These are phyloP conservation scores for Fusarium proliferatum DNA, from an alignment of 2,329 filamentous ascomycete genomes.

Conservation along the genomic window DNA sequence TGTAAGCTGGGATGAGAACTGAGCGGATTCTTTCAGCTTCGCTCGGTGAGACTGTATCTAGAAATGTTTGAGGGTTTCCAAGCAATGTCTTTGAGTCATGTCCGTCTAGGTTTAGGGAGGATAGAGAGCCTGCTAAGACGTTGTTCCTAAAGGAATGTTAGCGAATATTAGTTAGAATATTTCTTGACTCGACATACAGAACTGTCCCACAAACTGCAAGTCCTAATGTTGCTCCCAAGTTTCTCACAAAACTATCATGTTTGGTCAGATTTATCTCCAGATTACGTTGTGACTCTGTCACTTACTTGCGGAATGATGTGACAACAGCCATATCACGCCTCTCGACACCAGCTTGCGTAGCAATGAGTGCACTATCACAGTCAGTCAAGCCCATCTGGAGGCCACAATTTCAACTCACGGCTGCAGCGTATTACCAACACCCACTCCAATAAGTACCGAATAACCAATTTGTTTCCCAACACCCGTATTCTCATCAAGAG, in stretches of 20 bases:
- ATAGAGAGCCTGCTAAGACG: slow-evolving; percentile 47
- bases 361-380: slow-evolving; percentile 56
- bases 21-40: slow-evolving; percentile 48
- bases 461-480: slow-evolving; percentile 67
- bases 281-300: not conserved
- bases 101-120: slow-evolving; percentile 39
- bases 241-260: slow-evolving; percentile 51
- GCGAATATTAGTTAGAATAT: not conserved
- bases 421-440: slow-evolving; percentile 64
- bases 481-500: slow-evolving; percentile 58
- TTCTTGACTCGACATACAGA: slow-evolving; percentile 43
- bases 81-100: slow-evolving; percentile 45
- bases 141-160: slow-evolving; percentile 49
- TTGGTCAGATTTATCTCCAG: not conserved
- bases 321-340: slow-evolving; percentile 57
- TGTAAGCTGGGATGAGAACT: slow-evolving; percentile 52
- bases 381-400: not conserved
- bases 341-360: slow-evolving; percentile 68
- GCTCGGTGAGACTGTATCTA: slow-evolving; percentile 41
- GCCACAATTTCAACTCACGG: slow-evolving; percentile 48
- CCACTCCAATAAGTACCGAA: slow-evolving; percentile 61
- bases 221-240: slow-evolving; percentile 53
- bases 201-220: slow-evolving; percentile 54
- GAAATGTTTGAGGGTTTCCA: slow-evolving; percentile 49
- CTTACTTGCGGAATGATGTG: slow-evolving; percentile 57